Conservation (phyloP, 176 grass and related monocot species). For the Oryza coarctata region DNA sequence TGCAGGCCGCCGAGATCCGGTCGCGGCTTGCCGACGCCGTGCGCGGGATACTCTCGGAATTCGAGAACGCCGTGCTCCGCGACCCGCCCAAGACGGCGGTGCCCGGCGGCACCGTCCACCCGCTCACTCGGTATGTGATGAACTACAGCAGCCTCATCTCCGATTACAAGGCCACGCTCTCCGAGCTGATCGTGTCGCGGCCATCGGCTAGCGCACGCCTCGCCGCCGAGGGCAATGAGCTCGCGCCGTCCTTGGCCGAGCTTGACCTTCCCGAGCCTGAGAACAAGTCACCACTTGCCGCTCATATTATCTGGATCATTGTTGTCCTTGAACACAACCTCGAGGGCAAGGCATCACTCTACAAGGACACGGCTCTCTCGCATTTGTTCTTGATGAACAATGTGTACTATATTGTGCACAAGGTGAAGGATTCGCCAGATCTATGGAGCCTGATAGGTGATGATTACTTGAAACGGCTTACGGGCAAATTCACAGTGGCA, state of each 20-base stretch:
- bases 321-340: constrained; percentile 80
- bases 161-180: constrained; percentile 78
- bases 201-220: constrained; percentile 61
- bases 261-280: constrained; percentile 78
- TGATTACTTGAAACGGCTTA: constrained; percentile 74
- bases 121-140: constrained; percentile 94
- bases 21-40: constrained; percentile 83
- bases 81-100: constrained; percentile 69
- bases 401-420: constrained; percentile 88
- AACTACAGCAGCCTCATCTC: constrained; percentile 89
- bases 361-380: constrained; percentile 65
- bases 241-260: constrained; percentile 39
- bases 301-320: constrained; percentile 91
- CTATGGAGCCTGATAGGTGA: constrained; percentile 78
- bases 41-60: constrained; percentile 90
- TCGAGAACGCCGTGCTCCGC: constrained; percentile 96
- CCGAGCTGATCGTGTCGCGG: constrained; percentile 61
- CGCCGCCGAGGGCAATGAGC: constrained; percentile 53
- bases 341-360: constrained; percentile 68
- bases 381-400: constrained; percentile 96
- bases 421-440: constrained; percentile 76
- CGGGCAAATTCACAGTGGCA: constrained; percentile 58
- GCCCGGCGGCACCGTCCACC: constrained; percentile 83
- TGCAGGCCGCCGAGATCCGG: constrained; percentile 79
- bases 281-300: constrained; percentile 58